These are phyloP conservation scores for Mycena pura DNA, from an alignment of 768 basidiomycete species.

Conservation along the genomic window DNA sequence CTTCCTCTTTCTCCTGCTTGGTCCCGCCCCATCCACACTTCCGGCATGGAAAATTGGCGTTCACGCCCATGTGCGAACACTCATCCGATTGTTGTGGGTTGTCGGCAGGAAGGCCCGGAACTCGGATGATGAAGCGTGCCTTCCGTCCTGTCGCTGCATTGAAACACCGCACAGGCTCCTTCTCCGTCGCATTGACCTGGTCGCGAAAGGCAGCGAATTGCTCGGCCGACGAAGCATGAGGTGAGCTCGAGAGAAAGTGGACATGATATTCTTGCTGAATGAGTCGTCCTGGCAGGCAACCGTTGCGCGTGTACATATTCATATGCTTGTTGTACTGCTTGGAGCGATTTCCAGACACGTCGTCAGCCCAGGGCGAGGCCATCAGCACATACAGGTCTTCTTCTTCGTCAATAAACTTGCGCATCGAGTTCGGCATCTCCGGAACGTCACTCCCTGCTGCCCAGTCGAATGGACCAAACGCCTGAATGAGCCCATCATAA, in stretches of 20 bases:
- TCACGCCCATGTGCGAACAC: too few species aligned
- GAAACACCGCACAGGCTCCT: neutral
- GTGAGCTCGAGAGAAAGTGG: conserved; percentile 38
- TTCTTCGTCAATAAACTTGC: too few species aligned
- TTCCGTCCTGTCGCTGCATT: neutral
- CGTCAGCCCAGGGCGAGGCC: conserved; percentile 19
- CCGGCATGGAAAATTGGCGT: too few species aligned
- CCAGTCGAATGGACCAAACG: too few species aligned
- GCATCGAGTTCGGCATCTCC: too few species aligned
- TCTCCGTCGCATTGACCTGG: conserved; percentile 2
- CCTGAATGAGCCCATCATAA: too few species aligned
- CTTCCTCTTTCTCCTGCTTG: too few species aligned
- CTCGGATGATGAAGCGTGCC: neutral
- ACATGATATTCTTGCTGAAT: conserved; percentile 40
- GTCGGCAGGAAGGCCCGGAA: conserved; percentile 17
- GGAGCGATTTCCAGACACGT: neutral
- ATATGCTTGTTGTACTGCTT: conserved; percentile 47
- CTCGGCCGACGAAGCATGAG: conserved; percentile 40
- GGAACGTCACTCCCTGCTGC: too few species aligned
- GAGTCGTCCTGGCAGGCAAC: conserved; percentile 31
- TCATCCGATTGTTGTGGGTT: conserved; percentile 28
- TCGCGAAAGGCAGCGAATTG: neutral
- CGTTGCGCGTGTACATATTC: conserved; percentile 41
- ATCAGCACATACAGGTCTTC: conserved; percentile 34
- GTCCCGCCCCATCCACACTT: too few species aligned